Conservation (phyloP, 2,329 filamentous ascomycete species). For the Colletotrichum australisinense region DNA sequence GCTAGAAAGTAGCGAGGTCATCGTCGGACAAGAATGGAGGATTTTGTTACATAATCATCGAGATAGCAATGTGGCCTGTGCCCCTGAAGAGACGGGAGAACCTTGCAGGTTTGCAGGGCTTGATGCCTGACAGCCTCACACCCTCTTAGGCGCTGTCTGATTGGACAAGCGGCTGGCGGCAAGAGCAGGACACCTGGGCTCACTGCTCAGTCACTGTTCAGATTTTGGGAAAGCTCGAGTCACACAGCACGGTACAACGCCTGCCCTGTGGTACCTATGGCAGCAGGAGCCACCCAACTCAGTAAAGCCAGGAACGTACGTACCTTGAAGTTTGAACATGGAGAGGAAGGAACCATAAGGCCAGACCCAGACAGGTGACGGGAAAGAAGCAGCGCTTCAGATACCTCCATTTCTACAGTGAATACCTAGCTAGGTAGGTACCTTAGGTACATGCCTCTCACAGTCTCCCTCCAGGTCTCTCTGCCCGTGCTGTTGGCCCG, state of each 20-base stretch:
- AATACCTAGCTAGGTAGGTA: no score
- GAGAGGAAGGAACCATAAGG: not conserved
- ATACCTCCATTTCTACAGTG: not conserved
- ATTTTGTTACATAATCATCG: slow-evolving; percentile 14
- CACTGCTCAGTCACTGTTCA: not conserved
- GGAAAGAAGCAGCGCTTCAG: not conserved
- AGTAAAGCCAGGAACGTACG: not conserved
- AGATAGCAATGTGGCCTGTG: slow-evolving; percentile 23
- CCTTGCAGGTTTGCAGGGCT: slow-evolving; percentile 5
- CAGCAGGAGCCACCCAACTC: not conserved
- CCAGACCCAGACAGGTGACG: not conserved
- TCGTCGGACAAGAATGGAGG: no score
- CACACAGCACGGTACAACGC: not conserved
- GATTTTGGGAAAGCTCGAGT: not conserved
- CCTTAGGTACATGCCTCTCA: not conserved
- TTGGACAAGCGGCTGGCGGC: slow-evolving; percentile 27
- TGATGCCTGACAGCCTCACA: slow-evolving; percentile 29
- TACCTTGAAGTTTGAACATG: not conserved
- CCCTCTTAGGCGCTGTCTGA: not conserved
- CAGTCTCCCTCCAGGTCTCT: no score
- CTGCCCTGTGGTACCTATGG: not conserved
- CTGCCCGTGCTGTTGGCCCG: not conserved
- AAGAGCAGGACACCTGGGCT: slow-evolving; percentile 14
- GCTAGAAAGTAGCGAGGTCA: no score
- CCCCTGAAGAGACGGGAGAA: slow-evolving; percentile 10